These are phyloP conservation scores for Leucosporidium scottii DNA, from an alignment of 768 basidiomycete species.

Conservation along the genomic window DNA sequence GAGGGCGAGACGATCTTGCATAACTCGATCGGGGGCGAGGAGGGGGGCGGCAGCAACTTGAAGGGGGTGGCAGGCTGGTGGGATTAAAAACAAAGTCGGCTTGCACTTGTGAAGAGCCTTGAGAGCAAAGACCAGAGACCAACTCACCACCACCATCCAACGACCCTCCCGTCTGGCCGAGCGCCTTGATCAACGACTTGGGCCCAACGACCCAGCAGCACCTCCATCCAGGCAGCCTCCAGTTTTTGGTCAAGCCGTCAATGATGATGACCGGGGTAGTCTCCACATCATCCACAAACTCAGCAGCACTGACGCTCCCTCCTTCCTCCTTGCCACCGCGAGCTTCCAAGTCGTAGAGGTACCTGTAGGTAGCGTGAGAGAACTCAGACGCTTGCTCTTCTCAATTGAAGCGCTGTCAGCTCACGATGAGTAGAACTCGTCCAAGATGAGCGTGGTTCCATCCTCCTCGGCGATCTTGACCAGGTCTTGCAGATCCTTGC, in stretches of 20 bases:
- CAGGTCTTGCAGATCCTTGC: conserved; percentile 71
- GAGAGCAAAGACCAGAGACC: background rate
- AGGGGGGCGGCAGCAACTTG: conserved; percentile 83
- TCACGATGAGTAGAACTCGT: conserved; percentile 22
- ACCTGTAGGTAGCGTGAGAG: too few relatives aligned
- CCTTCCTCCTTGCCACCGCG: conserved; percentile 7
- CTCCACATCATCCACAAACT: conserved; percentile 80
- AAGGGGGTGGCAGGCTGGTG: conserved; percentile 44
- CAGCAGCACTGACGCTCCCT: conserved; percentile 60
- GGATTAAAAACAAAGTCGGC: too few relatives aligned
- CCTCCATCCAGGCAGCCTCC: conserved; percentile 82
- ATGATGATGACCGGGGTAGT: conserved; percentile 52
- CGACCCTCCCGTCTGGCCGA: conserved; percentile 91
- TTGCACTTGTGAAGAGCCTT: conserved; percentile 62
- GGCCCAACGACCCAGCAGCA: conserved; percentile 85
- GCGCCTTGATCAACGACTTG: conserved; percentile 74
- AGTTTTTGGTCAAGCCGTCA: conserved; percentile 93
- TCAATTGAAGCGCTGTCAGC: too few relatives aligned
- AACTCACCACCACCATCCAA: conserved; percentile 69
- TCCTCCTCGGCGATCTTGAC: conserved; percentile 59
- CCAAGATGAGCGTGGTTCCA: conserved; percentile 60
- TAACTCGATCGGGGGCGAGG: conserved; percentile 57
- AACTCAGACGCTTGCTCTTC: too few relatives aligned
- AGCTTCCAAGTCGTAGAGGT: background rate
- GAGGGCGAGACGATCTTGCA: conserved; percentile 56